These are phyloP conservation scores for Castanea sativa DNA, from an alignment of 306 rosid genomes.

Conservation along the genomic window DNA sequence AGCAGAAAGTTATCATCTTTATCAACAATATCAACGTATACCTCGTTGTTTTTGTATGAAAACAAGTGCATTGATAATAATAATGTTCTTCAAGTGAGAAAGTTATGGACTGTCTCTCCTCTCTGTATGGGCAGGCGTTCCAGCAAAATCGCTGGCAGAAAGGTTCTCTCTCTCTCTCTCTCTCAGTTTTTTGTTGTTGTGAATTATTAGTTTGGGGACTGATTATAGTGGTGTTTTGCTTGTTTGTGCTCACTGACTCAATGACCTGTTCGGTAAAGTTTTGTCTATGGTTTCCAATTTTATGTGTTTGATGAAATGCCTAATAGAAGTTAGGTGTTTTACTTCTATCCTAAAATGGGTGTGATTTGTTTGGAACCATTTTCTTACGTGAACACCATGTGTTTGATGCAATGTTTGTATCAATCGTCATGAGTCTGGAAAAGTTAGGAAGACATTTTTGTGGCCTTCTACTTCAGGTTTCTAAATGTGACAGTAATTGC, in stretches of 20 bases:
- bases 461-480: constrained; percentile 4
- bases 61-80: not conserved
- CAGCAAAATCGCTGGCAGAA: constrained; percentile 89
- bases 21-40: constrained; percentile 19
- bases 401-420: not conserved
- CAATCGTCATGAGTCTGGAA: not conserved
- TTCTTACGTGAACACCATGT: not conserved
- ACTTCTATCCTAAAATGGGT: not conserved
- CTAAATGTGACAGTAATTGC: constrained; percentile 19
- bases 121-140: constrained; percentile 94
- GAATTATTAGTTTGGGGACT: not conserved
- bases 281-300: not conserved
- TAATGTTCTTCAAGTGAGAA: constrained; percentile 16
- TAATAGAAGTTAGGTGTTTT: not conserved
- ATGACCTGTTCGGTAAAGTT: not conserved
- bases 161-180: constrained; percentile 39
- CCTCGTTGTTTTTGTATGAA: constrained; percentile 16
- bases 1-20: constrained; percentile 32
- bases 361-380: not conserved
- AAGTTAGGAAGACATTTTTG: not conserved
- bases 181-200: not conserved
- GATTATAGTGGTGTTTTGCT: not conserved
- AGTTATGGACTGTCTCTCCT: constrained; percentile 58
- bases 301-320: constrained; percentile 46
- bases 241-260: not conserved